These are phyloP conservation scores for Salix exigua DNA, from an alignment of 345 rosid genomes.

Conservation along the genomic window DNA sequence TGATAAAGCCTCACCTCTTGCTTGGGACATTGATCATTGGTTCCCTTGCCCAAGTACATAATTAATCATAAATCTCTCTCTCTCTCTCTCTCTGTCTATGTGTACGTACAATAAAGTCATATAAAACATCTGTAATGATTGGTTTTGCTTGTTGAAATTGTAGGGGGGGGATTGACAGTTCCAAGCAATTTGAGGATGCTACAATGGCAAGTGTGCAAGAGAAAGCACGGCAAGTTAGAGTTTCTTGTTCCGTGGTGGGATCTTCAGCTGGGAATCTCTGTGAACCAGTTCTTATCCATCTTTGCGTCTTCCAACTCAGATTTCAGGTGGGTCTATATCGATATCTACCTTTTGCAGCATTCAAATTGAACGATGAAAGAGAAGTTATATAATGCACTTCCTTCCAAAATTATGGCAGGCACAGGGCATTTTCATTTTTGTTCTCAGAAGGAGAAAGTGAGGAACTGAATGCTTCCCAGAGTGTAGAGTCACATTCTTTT, in stretches of 20 bases:
- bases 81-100: background rate
- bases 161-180: slow-evolving; percentile 96
- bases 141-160: slow-evolving; percentile 2
- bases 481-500: slow-evolving; percentile 71
- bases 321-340: slow-evolving; percentile 51
- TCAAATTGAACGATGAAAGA: background rate
- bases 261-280: slow-evolving; percentile 81
- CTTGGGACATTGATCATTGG: slow-evolving; percentile 96
- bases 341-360: background rate
- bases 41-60: slow-evolving; percentile 80
- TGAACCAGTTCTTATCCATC: slow-evolving; percentile 77
- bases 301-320: slow-evolving; percentile 80
- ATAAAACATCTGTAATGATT: background rate
- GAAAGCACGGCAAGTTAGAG: slow-evolving; percentile 73
- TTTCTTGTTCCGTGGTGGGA: slow-evolving; percentile 99
- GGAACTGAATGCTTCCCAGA: slow-evolving; percentile 68
- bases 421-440: slow-evolving; percentile 76
- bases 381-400: background rate
- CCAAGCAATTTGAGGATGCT: slow-evolving; percentile 83
- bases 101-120: background rate
- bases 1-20: slow-evolving; percentile 94
- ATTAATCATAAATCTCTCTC: background rate
- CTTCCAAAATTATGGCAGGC: slow-evolving; percentile 42
- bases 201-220: slow-evolving; percentile 88
- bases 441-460: slow-evolving; percentile 75